Conservation (phyloP, 2,329 filamentous ascomycete species). For the Colletotrichum theobromicola region DNA sequence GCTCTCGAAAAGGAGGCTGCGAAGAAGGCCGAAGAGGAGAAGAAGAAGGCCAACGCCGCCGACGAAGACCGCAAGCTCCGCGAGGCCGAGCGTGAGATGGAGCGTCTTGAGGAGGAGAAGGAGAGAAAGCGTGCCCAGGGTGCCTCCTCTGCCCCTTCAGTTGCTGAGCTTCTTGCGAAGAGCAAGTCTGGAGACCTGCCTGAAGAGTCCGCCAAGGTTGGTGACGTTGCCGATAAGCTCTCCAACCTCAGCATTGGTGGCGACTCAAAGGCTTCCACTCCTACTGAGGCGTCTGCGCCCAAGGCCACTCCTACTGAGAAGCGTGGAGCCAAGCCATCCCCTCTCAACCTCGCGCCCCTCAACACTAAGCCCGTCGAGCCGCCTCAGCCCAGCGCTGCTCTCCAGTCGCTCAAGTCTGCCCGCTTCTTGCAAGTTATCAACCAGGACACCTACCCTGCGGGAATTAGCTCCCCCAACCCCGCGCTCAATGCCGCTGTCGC, state of each 20-base stretch:
- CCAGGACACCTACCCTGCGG: slow-evolving; percentile 80
- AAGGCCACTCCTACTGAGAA: slow-evolving; percentile 66
- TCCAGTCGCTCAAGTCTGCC: slow-evolving; percentile 91
- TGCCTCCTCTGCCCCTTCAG: slow-evolving; percentile 48
- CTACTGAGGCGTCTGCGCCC: slow-evolving; percentile 47
- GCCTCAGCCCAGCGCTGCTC: slow-evolving; percentile 89
- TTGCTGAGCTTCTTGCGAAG: slow-evolving; percentile 57
- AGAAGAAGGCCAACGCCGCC: slow-evolving; percentile 56
- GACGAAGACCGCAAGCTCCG: slow-evolving; percentile 70
- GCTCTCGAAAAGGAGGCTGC: slow-evolving; percentile 45
- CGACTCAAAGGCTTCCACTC: slow-evolving; percentile 45
- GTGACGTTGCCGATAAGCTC: slow-evolving; percentile 52
- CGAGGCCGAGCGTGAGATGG: slow-evolving; percentile 76
- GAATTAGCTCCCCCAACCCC: slow-evolving; percentile 89
- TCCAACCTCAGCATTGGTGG: slow-evolving; percentile 52
- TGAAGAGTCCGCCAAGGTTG: slow-evolving; percentile 42
- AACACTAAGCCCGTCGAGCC: slow-evolving; percentile 89
- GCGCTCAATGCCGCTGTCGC: slow-evolving; percentile 82
- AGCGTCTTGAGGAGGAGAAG: slow-evolving; percentile 74
- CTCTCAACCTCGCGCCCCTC: slow-evolving; percentile 83
- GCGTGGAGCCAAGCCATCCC: slow-evolving; percentile 73
- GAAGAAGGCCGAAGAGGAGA: slow-evolving; percentile 52
- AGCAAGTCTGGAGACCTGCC: slow-evolving; percentile 36
- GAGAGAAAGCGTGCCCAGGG: slow-evolving; percentile 59
- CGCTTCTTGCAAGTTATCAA: slow-evolving; percentile 84